phyloP scores from a whole-genome alignment of 345 rosid genomes.

The Sisymbrium irio region DNA sequence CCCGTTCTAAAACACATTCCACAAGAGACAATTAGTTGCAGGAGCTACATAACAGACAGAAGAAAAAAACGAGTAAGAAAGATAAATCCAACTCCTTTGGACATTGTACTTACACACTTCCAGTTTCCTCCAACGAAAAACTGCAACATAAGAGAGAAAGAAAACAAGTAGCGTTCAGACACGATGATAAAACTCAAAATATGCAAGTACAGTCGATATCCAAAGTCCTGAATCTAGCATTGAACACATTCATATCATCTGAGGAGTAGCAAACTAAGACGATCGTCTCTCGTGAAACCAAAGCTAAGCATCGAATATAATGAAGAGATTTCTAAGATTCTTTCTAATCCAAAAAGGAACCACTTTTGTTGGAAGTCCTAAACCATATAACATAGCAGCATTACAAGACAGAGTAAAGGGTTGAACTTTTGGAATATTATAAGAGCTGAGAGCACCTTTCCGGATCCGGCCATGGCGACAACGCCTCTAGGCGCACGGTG shows the following conservation, averaged over 20 bases:
- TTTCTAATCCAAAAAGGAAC: neutral
- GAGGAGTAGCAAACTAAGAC: neutral
- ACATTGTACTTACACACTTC: constrained; percentile 80
- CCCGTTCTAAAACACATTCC: constrained; percentile 54
- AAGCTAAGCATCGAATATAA: neutral
- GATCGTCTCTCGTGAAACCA: neutral
- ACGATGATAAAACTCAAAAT: neutral
- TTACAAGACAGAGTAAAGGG: neutral
- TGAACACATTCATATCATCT: neutral
- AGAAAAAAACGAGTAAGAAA: neutral
- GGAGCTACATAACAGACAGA: neutral
- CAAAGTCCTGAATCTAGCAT: neutral
- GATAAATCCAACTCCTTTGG: neutral
- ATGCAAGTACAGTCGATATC: neutral
- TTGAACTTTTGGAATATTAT: neutral
- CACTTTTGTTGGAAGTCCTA: neutral
- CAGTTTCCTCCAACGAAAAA: constrained; percentile 99
- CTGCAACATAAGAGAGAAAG: constrained; percentile 50
- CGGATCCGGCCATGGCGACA: constrained; percentile 88
- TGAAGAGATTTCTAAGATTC: neutral
- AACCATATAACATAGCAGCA: neutral
- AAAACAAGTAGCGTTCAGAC: neutral
- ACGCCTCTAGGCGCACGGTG: constrained; percentile 55
- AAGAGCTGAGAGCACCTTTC: constrained; percentile 50
- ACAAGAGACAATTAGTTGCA: constrained; percentile 3